Conservation (phyloP, 2,329 filamentous ascomycete species). For the Chalaropsis ovoidea region DNA sequence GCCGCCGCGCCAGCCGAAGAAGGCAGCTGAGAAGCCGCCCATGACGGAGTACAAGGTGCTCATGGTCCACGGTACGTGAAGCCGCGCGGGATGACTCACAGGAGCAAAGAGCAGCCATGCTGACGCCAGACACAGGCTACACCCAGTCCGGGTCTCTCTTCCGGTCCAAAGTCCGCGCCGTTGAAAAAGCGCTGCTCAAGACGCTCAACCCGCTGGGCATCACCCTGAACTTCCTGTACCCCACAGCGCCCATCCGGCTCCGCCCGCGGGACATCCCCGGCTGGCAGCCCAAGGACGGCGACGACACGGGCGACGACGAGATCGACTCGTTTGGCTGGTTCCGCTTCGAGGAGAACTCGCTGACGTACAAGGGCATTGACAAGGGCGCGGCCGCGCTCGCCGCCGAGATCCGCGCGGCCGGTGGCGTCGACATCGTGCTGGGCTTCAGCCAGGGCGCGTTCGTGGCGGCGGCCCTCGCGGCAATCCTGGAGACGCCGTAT, state of each 20-base stretch:
- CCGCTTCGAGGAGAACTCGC: conserved; percentile 55
- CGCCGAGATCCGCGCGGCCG: conserved; percentile 48
- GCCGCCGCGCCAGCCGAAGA: conserved; percentile 21
- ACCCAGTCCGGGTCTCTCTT: conserved; percentile 83
- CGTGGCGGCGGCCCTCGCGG: conserved; percentile 60
- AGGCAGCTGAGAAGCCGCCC: conserved; percentile 19
- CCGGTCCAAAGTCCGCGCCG: conserved; percentile 75
- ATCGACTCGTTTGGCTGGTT: conserved; percentile 73
- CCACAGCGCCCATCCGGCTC: conserved; percentile 57
- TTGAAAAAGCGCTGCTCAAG: conserved; percentile 72
- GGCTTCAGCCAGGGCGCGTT: conserved; percentile 77
- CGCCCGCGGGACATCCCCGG: conserved; percentile 58
- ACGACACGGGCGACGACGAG: conserved; percentile 33
- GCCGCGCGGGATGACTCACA: background rate
- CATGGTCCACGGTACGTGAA: conserved; percentile 58
- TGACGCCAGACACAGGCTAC: conserved; percentile 48
- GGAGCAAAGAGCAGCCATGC: background rate
- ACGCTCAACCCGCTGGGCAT: conserved; percentile 51
- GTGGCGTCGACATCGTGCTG: conserved; percentile 64
- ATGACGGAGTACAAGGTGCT: conserved; percentile 55
- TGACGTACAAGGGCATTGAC: conserved; percentile 58
- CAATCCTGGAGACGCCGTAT: conserved; percentile 52
- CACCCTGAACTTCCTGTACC: conserved; percentile 52
- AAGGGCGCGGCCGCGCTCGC: conserved; percentile 56
- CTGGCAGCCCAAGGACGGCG: conserved; percentile 42